A percentile compares a stretch with the other conserved stretches of the same genome.
Conservation (phyloP, 2,329 filamentous ascomycete genomes). For the Monosporascus ibericus region DNA sequence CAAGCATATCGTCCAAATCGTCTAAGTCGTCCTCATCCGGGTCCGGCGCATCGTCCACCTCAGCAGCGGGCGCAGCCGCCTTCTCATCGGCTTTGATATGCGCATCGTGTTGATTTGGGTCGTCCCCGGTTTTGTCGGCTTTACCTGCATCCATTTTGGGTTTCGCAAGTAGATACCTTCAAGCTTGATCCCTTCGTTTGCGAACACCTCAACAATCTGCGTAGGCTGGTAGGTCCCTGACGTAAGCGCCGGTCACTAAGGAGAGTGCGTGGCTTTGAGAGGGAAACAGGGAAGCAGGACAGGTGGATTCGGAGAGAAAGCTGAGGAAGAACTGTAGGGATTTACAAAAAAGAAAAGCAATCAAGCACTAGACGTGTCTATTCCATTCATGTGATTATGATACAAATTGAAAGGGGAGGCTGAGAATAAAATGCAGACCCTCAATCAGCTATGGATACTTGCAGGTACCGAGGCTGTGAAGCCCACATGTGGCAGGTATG, state of each 20-base stretch:
- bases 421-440: no score
- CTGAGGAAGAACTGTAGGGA: no score
- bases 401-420: neutral
- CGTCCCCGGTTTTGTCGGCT: conserved; percentile 7
- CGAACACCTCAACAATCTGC: neutral
- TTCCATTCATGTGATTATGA: no score
- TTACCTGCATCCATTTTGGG: conserved; percentile 15
- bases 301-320: no score
- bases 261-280: neutral
- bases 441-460: no score
- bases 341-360: no score
- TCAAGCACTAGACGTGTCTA: no score
- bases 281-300: neutral
- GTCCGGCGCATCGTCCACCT: conserved; percentile 62
- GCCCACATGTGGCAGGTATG: neutral
- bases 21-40: conserved; percentile 90
- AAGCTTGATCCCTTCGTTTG: neutral
- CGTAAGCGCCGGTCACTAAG: neutral
- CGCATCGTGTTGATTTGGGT: conserved; percentile 8
- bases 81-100: conserved; percentile 16
- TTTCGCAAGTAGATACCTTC: neutral
- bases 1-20: conserved; percentile 90
- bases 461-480: neutral
- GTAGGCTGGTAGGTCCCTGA: neutral
- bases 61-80: conserved; percentile 17